Percentiles rank a stretch among this genome's conserved stretches.
phyloP scores from a whole-genome alignment of 2,329 filamentous ascomycete genomes.

The Cryphonectria japonica region DNA sequence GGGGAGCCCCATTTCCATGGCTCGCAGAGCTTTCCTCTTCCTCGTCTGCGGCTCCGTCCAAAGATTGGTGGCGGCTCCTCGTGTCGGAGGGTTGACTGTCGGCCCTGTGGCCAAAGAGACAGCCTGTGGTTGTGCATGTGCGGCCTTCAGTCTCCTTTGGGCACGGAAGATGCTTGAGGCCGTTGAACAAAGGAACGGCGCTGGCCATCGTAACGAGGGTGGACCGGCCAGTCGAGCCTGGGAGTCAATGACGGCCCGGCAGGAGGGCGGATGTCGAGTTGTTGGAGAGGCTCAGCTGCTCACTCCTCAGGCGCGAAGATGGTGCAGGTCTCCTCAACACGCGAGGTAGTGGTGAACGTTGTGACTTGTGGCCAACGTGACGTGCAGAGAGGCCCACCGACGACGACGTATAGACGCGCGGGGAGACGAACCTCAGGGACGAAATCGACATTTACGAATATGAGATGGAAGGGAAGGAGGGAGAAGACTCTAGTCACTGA shows the following conservation, averaged over 20 bases:
- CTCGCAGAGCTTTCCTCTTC: background rate
- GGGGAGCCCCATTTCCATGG: background rate
- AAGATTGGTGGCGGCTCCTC: background rate
- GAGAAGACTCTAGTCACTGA: background rate
- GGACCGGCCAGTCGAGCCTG: background rate
- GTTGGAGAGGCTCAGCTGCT: background rate
- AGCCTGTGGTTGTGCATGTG: constrained; percentile 24
- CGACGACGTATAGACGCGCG: constrained; percentile 10
- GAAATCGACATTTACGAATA: constrained; percentile 6
- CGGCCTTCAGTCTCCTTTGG: constrained; percentile 27
- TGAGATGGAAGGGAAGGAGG: background rate
- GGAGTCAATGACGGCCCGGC: background rate
- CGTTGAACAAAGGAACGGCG: constrained; percentile 28
- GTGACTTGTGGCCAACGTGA: background rate
- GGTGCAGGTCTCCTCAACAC: background rate
- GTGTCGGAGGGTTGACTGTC: background rate
- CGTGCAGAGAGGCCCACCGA: background rate
- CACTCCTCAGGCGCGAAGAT: background rate
- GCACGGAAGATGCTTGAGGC: constrained; percentile 28
- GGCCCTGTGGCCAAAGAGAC: constrained; percentile 27
- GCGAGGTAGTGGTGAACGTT: background rate
- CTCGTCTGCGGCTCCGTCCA: constrained; percentile 18
- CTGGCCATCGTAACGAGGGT: constrained; percentile 10
- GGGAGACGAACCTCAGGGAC: background rate
- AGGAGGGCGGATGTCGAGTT: background rate